These are phyloP conservation scores for Gliomastix tumulicola DNA, from an alignment of 2,329 filamentous ascomycete species.

Conservation along the genomic window DNA sequence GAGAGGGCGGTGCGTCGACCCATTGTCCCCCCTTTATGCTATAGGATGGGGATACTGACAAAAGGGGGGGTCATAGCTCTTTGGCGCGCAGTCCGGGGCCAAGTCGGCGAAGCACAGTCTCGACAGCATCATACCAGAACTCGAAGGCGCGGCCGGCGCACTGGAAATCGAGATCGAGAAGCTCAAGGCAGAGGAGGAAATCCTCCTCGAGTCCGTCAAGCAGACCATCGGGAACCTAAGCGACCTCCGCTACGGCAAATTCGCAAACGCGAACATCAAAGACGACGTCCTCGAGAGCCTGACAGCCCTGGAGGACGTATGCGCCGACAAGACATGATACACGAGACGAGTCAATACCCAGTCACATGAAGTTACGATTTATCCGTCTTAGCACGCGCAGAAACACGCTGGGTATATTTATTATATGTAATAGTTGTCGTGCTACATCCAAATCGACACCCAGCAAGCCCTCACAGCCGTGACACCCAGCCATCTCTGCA, in stretches of 20 bases:
- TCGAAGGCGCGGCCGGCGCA: conserved; percentile 58
- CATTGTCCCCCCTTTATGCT: background rate
- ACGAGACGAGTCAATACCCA: no score
- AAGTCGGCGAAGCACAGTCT: conserved; percentile 51
- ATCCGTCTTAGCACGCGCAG: no score
- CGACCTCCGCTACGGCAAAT: conserved; percentile 73
- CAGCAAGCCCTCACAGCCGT: no score
- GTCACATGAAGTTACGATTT: no score
- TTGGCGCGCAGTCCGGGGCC: conserved; percentile 39
- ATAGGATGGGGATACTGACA: background rate
- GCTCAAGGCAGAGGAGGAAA: conserved; percentile 57
- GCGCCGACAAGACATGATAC: conserved; percentile 35
- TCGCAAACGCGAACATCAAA: conserved; percentile 56
- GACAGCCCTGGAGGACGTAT: conserved; percentile 47
- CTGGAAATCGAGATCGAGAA: conserved; percentile 62
- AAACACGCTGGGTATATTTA: no score
- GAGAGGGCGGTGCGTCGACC: conserved; percentile 42
- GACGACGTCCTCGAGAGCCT: conserved; percentile 64
- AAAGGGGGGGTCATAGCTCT: conserved; percentile 46
- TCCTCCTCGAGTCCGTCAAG: conserved; percentile 53
- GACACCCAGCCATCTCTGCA: no score
- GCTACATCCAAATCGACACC: no score
- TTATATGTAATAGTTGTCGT: no score
- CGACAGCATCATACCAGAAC: conserved; percentile 57
- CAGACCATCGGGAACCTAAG: conserved; percentile 67